phyloP scores from a whole-genome alignment of 2,329 filamentous ascomycete species.

The Aspergillus texensis region DNA sequence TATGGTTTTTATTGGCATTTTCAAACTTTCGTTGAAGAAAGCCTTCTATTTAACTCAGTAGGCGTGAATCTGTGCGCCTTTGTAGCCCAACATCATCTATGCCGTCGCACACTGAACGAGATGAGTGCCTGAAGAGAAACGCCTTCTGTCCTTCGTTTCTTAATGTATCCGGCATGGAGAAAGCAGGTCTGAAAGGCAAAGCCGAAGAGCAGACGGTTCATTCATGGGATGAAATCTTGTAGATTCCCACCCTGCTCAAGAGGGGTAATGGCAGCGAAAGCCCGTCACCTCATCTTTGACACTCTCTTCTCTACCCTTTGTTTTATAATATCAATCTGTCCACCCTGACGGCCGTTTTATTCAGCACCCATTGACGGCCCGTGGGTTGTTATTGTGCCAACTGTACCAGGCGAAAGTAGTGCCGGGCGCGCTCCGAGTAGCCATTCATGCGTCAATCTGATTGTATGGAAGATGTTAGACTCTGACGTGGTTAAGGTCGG shows the following conservation, averaged over 20 bases:
- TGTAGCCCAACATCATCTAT: conserved; percentile 78
- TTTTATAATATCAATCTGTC: conserved; percentile 86
- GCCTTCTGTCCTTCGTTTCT: conserved; percentile 77
- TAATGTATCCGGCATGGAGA: conserved; percentile 83
- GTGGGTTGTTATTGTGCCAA: conserved; percentile 41
- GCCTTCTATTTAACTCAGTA: conserved; percentile 88
- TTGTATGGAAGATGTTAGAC: conserved; percentile 49
- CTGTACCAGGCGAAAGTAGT: conserved; percentile 55
- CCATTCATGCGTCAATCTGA: conserved; percentile 82
- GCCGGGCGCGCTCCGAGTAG: conserved; percentile 72
- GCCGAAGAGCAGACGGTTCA: conserved; percentile 63
- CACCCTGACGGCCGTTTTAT: conserved; percentile 68
- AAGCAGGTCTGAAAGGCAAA: conserved; percentile 74
- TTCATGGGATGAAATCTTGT: conserved; percentile 58
- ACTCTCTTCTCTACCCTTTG: conserved; percentile 68
- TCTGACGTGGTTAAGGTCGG: conserved; percentile 52
- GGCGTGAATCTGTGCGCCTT: conserved; percentile 93
- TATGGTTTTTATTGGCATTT: conserved; percentile 87
- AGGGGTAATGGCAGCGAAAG: conserved; percentile 77
- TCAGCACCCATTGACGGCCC: conserved; percentile 56
- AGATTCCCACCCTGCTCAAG: conserved; percentile 56
- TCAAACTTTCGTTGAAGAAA: conserved; percentile 77
- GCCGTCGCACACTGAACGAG: conserved; percentile 75
- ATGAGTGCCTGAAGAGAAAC: conserved; percentile 66
- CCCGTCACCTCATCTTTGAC: conserved; percentile 92